phyloP scores from a whole-genome alignment of 257 asterid species.

The Apocynum venetum region DNA sequence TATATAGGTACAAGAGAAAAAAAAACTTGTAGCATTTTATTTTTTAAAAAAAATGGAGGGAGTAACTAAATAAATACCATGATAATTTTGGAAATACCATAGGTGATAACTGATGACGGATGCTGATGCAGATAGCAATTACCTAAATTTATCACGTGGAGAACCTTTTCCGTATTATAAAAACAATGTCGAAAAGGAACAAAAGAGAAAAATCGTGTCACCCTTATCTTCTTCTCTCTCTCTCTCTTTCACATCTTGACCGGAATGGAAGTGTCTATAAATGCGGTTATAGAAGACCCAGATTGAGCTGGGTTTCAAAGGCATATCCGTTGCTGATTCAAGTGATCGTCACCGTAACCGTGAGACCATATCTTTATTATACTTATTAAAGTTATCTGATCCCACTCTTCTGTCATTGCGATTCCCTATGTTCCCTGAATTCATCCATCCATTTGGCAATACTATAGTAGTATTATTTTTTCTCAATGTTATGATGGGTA shows the following conservation, averaged over 20 bases:
- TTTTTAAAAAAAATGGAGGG: no score
- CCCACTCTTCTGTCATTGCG: conserved; percentile 1
- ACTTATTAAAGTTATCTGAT: not conserved
- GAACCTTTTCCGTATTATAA: not conserved
- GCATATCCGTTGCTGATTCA: conserved; percentile 12
- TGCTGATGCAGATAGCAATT: no score
- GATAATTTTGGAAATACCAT: no score
- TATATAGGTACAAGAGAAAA: no score
- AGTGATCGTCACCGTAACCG: conserved; percentile 1
- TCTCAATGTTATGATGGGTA: not conserved
- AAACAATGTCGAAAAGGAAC: not conserved
- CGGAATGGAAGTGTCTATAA: not conserved
- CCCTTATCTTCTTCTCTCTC: not conserved
- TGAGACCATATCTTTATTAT: conserved; percentile 4
- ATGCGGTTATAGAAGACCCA: not conserved
- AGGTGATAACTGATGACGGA: no score
- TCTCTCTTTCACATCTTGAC: not conserved
- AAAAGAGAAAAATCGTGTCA: not conserved
- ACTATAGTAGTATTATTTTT: not conserved
- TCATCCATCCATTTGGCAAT: not conserved
- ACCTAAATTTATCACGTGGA: not conserved
- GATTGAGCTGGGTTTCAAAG: not conserved
- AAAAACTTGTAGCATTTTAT: no score
- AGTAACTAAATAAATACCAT: no score
- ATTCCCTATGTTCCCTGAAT: not conserved